Base-by-base conservation (phyloP, 805 yeast genomes). In the Lachancea nothofagi region DNA sequence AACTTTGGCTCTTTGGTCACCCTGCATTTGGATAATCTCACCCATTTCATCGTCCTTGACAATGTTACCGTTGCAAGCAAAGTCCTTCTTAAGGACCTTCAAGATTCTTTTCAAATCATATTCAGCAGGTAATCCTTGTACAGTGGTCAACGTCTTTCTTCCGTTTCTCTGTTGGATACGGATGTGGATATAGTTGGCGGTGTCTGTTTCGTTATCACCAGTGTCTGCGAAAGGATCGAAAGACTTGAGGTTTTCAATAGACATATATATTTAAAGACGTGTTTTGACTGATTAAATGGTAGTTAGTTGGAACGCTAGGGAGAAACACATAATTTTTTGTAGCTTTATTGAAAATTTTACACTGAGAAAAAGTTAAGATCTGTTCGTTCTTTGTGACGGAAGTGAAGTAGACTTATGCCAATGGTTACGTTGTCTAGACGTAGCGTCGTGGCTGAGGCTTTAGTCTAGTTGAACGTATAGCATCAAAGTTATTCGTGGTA, bases 161-260 rank as follows among this genome's bases (percentile, higher is more conserved):
- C 98, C 98, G 74, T 93, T 90, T 76, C 98, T 90, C 74, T 90
- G 98, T 72, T 90, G 98, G 66, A 94, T 90, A 77, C 98, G 94
- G 67, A 90, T 83, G 70, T 89, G 98, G 69, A 90, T 86, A 72
- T 89, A 87, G 74, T 86, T 88, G 45, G 94, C 80, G 62, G 95
- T 84, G 71, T 90, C 90, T 56, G 95, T 83, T 68, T 90, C 96
- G 72, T 93, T 94, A 78, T 90, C 97, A 75, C 97, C 97, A 71
- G 97, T 89, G 70, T 90, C 98, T 81, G 97, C 97, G 81, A 90
- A 90, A 49, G 98, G 98, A 72, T 90, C 96, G 72, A 83, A 81
- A 44, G 87, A 77, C 69, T 78, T 82, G 64, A 83, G 72, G 75
- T 83, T 83, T 75, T 90, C 94, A 78, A 90, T 85, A 71, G 96